Conservation (phyloP, 192 early-diverging fungal genomes). For the Coemansia sp. region DNA sequence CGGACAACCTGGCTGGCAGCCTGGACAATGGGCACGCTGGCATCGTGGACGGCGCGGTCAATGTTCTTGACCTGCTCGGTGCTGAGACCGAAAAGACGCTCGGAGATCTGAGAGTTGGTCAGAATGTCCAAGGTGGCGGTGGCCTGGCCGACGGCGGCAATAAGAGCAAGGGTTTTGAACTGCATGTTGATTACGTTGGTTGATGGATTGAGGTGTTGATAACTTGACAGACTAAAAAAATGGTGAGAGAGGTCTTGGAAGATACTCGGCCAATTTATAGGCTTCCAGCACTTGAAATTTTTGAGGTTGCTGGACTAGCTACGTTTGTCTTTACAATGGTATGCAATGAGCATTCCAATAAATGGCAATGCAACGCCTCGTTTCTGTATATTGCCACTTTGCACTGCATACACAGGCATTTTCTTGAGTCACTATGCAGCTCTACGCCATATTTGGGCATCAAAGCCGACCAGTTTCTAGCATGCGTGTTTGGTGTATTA, state of each 20-base stretch:
- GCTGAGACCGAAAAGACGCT: conserved; percentile 50
- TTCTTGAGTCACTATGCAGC: not conserved
- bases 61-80: conserved; percentile 54
- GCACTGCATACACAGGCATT: not conserved
- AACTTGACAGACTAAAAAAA: not conserved
- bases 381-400: conserved; percentile 8
- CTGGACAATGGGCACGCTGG: conserved; percentile 47
- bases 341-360: conserved; percentile 3
- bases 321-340: not conserved
- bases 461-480: not conserved
- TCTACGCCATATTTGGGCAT: not conserved
- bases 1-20: conserved; percentile 51
- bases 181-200: conserved; percentile 30
- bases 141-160: conserved; percentile 50
- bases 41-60: conserved; percentile 52
- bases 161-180: conserved; percentile 49
- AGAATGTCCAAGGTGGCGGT: conserved; percentile 47
- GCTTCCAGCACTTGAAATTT: not conserved
- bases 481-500: not conserved
- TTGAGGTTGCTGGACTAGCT: not conserved
- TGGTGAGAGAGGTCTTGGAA: no score
- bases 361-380: conserved; percentile 4
- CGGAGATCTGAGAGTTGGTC: conserved; percentile 52
- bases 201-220: conserved; percentile 1
- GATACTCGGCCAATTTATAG: not conserved